Evolutionary conservation across 2,329 filamentous ascomycete species (phyloP).

Genomic region (Neonectria punicea): DNA sequence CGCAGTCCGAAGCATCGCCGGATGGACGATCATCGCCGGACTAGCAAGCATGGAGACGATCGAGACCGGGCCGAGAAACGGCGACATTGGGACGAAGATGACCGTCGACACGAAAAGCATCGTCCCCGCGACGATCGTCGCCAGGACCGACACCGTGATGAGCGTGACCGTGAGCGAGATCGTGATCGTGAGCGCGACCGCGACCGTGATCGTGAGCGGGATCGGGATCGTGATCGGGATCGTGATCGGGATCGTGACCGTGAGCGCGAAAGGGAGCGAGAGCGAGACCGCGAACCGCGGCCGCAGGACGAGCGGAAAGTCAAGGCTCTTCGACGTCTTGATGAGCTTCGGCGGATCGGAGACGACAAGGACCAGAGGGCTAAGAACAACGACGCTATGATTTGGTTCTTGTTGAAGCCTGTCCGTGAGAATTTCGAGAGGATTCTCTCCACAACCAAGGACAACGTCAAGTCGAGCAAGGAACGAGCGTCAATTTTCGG

Average conservation of each 20-base stretch:
- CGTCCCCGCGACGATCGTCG: slow-evolving; percentile 44
- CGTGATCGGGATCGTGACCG: slow-evolving; percentile 37
- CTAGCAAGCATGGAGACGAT: slow-evolving; percentile 51
- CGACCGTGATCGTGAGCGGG: slow-evolving; percentile 48
- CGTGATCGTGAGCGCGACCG: slow-evolving; percentile 36
- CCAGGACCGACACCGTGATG: slow-evolving; percentile 37
- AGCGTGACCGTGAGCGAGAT: slow-evolving; percentile 34
- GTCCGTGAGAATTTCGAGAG: slow-evolving; percentile 69
- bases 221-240: slow-evolving; percentile 38
- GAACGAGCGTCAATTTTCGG: slow-evolving; percentile 71
- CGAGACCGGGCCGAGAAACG: slow-evolving; percentile 47
- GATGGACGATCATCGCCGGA: slow-evolving; percentile 52
- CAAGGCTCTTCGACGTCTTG: slow-evolving; percentile 53
- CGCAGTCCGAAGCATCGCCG: slow-evolving; percentile 57
- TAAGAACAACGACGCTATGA: slow-evolving; percentile 58
- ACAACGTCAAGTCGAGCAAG: slow-evolving; percentile 70
- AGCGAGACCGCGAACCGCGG: slow-evolving; percentile 40
- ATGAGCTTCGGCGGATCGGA: slow-evolving; percentile 57
- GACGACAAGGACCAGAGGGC: slow-evolving; percentile 62
- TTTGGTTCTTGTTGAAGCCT: slow-evolving; percentile 64
- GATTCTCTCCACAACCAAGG: slow-evolving; percentile 70
- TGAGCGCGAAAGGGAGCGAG: slow-evolving; percentile 39
- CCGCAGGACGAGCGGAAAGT: slow-evolving; percentile 54
- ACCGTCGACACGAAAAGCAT: slow-evolving; percentile 40
- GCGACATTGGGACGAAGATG: slow-evolving; percentile 33